These are phyloP conservation scores for Diaporthe sp. DNA, from an alignment of 2,329 filamentous ascomycete genomes.

Conservation along the genomic window DNA sequence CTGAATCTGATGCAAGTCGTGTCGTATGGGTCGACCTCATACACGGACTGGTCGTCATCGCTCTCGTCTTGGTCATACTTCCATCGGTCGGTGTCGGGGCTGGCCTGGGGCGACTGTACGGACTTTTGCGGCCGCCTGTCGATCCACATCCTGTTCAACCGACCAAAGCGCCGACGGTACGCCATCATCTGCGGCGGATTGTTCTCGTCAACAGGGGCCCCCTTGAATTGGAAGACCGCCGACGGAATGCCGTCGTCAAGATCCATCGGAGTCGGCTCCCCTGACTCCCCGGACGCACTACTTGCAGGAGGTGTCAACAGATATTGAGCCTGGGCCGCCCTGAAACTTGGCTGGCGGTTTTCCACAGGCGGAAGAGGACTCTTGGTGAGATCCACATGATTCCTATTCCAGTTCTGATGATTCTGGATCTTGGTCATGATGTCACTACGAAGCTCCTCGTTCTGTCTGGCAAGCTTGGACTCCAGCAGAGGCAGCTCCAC, in stretches of 20 bases:
- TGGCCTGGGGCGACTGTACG: conserved; percentile 62
- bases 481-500: conserved; percentile 83
- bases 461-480: conserved; percentile 84
- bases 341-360: conserved; percentile 76
- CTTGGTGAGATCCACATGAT: conserved; percentile 89
- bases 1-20: conserved; percentile 72
- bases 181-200: conserved; percentile 67
- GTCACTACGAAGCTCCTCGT: conserved; percentile 83
- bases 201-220: conserved; percentile 55
- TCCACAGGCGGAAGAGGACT: conserved; percentile 85
- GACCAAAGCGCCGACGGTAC: conserved; percentile 87
- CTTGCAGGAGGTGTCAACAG: conserved; percentile 74
- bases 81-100: conserved; percentile 75
- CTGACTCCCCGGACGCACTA: conserved; percentile 65
- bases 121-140: conserved; percentile 80
- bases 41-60: conserved; percentile 82
- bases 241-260: conserved; percentile 60
- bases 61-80: conserved; percentile 91
- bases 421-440: conserved; percentile 90
- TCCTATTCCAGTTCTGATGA: conserved; percentile 92
- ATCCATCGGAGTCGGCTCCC: conserved; percentile 62
- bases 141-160: conserved; percentile 88
- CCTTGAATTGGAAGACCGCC: conserved; percentile 63
- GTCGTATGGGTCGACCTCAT: conserved; percentile 81
- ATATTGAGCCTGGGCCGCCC: conserved; percentile 80